Percentiles rank a stretch among this genome's conserved stretches.
Conservation (phyloP, 805 yeast species). For the Metschnikowia kofuensis region DNA sequence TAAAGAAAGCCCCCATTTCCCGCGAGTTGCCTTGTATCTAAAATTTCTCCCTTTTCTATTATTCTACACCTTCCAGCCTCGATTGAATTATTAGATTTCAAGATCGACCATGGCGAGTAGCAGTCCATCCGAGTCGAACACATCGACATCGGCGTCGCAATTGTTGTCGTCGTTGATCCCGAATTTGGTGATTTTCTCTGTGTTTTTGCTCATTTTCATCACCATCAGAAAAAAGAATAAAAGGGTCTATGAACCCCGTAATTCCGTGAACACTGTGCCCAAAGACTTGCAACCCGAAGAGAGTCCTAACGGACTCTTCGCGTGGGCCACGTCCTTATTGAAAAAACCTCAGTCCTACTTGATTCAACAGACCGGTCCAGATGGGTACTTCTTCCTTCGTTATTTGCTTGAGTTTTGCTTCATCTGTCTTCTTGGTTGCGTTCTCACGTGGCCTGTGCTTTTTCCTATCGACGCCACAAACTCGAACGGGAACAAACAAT, state of each 20-base stretch:
- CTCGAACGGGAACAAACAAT: conserved; percentile 53
- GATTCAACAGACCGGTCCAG: conserved; percentile 69
- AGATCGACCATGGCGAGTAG: no score
- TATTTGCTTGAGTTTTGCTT: conserved; percentile 55
- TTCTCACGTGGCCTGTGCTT: conserved; percentile 63
- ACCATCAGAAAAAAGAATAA: conserved; percentile 39
- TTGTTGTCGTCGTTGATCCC: conserved; percentile 48
- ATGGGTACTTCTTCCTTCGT: conserved; percentile 74
- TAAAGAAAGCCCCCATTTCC: not conserved
- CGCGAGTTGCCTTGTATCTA: not conserved
- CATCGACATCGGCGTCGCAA: conserved; percentile 44
- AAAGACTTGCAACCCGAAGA: conserved; percentile 42
- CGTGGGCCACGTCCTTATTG: conserved; percentile 55
- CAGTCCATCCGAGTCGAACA: not conserved
- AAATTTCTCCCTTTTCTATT: not conserved
- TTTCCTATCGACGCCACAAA: conserved; percentile 75
- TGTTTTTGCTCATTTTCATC: conserved; percentile 41
- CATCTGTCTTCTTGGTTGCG: conserved; percentile 51
- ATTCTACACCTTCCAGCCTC: no score
- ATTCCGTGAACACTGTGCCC: conserved; percentile 45
- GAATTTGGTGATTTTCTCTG: conserved; percentile 38
- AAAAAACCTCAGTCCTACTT: conserved; percentile 57
- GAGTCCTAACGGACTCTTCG: conserved; percentile 43
- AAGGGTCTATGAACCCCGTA: conserved; percentile 54
- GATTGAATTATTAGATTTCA: no score